phyloP scores from a whole-genome alignment of 805 yeast genomes.

The Saccharomycopsis capsularis region DNA sequence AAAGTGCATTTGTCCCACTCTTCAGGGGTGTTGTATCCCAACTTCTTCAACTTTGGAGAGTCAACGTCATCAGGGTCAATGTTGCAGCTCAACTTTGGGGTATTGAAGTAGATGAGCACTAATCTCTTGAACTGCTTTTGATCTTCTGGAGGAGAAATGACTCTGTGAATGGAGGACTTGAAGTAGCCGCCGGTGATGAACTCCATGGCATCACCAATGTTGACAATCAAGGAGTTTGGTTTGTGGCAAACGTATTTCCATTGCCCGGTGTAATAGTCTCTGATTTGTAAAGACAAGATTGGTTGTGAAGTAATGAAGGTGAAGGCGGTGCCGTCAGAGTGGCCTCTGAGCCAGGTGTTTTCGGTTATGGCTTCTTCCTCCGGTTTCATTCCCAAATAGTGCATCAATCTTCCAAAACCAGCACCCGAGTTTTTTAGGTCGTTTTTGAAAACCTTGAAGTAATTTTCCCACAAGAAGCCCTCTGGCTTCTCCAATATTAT shows the following conservation, averaged over 20 bases:
- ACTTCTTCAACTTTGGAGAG: slow-evolving; percentile 26
- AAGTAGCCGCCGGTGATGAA: slow-evolving; percentile 34
- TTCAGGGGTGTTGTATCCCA: slow-evolving; percentile 28
- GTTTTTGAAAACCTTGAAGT: slow-evolving; percentile 31
- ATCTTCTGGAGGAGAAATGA: slow-evolving; percentile 31
- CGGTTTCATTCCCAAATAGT: slow-evolving; percentile 31
- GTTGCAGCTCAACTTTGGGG: slow-evolving; percentile 26
- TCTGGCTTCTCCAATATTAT: slow-evolving; percentile 39
- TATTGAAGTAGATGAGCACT: slow-evolving; percentile 30
- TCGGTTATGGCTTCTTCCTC: slow-evolving; percentile 31
- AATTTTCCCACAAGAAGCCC: slow-evolving; percentile 35
- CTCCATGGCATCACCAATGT: slow-evolving; percentile 37
- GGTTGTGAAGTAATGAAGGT: slow-evolving; percentile 38
- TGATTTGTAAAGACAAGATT: slow-evolving; percentile 35
- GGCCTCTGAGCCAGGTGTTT: slow-evolving; percentile 40
- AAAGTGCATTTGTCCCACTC: slow-evolving; percentile 31
- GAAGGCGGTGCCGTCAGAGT: slow-evolving; percentile 33
- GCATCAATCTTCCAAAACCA: slow-evolving; percentile 35
- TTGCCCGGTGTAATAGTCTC: slow-evolving; percentile 32
- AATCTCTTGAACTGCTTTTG: slow-evolving; percentile 28
- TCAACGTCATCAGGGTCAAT: slow-evolving; percentile 29
- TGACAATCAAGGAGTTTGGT: slow-evolving; percentile 36
- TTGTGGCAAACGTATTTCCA: slow-evolving; percentile 37
- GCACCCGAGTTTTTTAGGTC: slow-evolving; percentile 33
- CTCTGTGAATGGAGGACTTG: slow-evolving; percentile 32